Percentiles rank a stretch among this genome's conserved stretches.
Evolutionary conservation across 495 filamentous ascomycete species (phyloP).

Genomic region (Sabuloglossum arenarium): DNA sequence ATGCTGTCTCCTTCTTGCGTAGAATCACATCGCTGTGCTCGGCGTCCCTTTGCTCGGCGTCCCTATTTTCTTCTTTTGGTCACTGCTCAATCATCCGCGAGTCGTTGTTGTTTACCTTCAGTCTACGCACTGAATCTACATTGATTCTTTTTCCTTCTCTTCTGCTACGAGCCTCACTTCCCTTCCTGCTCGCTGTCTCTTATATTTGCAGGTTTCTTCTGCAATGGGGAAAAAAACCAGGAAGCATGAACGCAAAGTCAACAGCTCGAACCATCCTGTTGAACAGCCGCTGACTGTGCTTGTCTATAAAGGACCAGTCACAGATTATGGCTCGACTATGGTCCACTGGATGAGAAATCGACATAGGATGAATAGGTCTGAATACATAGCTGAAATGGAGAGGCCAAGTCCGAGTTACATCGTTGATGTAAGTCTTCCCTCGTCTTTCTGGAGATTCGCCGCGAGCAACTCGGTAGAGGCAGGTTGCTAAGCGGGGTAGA

Average conservation of each 20-base stretch:
- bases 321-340: constrained; percentile 85
- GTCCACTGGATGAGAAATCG: constrained; percentile 85
- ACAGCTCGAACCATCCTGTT: neutral
- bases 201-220: too few species aligned
- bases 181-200: too few species aligned
- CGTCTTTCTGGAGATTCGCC: neutral
- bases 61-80: neutral
- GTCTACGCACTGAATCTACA: too few species aligned
- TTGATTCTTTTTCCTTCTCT: too few species aligned
- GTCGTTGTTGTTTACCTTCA: too few species aligned
- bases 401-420: constrained; percentile 74
- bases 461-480: neutral
- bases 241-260: too few species aligned
- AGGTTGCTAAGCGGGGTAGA: constrained; percentile 29
- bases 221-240: neutral
- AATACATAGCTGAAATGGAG: constrained; percentile 48
- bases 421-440: constrained; percentile 46
- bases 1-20: constrained; percentile 11
- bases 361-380: constrained; percentile 24
- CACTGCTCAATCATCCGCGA: too few species aligned
- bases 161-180: too few species aligned
- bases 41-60: neutral
- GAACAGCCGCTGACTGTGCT: neutral
- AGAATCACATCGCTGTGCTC: neutral
- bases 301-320: constrained; percentile 47